A percentile compares a stretch with the other conserved stretches of the same genome.
These are phyloP conservation scores for Poteriospumella lacustris DNA, from an alignment of 108 stramenopile genomes.

Conservation along the genomic window DNA sequence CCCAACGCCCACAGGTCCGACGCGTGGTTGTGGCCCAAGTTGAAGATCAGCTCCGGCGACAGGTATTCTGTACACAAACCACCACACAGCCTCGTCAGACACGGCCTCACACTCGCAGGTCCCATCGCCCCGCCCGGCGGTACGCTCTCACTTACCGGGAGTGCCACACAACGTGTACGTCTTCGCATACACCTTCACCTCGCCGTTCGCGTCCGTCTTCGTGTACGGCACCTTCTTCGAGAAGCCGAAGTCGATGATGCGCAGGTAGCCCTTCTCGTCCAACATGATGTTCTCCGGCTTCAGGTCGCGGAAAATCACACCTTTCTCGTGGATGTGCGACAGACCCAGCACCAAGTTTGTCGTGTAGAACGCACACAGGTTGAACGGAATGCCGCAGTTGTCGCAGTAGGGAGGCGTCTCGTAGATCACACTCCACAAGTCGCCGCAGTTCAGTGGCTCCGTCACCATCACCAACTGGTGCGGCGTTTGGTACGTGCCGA, in stretches of 20 bases:
- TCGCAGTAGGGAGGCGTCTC: slow-evolving; percentile 26
- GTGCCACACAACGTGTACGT: slow-evolving; percentile 29
- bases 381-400: slow-evolving; percentile 40
- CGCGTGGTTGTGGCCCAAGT: slow-evolving; percentile 58
- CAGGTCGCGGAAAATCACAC: slow-evolving; percentile 48
- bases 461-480: slow-evolving; percentile 45
- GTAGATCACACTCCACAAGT: slow-evolving; percentile 52
- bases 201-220: slow-evolving; percentile 35
- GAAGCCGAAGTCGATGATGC: slow-evolving; percentile 53
- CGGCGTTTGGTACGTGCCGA: slow-evolving; percentile 45
- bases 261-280: slow-evolving; percentile 41
- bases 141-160: slow-evolving; percentile 30
- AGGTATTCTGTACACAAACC: slow-evolving; percentile 70
- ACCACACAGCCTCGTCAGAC: slow-evolving; percentile 51
- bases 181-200: slow-evolving; percentile 47
- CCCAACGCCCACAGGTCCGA: slow-evolving; percentile 71
- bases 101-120: slow-evolving; percentile 47
- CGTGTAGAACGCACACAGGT: slow-evolving; percentile 44
- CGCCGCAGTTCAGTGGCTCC: slow-evolving; percentile 50
- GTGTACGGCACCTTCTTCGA: slow-evolving; percentile 53
- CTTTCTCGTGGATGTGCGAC: slow-evolving; percentile 40
- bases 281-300: slow-evolving; percentile 54
- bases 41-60: slow-evolving; percentile 66
- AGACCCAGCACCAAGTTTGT: slow-evolving; percentile 42
- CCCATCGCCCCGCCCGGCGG: slow-evolving; percentile 45